Evolutionary conservation across 345 rosid species (phyloP).

Genomic region (Rhodomyrtus tomentosa): DNA sequence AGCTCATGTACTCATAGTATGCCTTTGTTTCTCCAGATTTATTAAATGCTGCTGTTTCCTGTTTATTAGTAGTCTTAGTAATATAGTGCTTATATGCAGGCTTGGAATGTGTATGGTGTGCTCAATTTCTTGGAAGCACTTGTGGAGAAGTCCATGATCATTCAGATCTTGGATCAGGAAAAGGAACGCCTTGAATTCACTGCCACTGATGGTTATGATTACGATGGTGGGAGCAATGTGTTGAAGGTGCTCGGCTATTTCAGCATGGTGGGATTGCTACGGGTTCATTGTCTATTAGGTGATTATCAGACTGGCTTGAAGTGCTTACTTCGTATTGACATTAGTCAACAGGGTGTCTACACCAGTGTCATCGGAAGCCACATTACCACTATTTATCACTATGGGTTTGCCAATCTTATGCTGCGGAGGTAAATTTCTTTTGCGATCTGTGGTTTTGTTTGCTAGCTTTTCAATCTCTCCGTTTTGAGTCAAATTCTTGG

Average conservation of each 20-base stretch:
- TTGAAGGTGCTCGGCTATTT: constrained; percentile 95
- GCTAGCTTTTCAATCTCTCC: neutral
- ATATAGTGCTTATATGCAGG: constrained; percentile 21
- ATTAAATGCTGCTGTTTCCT: neutral
- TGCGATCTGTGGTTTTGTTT: neutral
- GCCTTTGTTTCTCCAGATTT: neutral
- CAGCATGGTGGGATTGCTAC: constrained; percentile 92
- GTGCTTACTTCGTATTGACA: constrained; percentile 90
- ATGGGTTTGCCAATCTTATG: constrained; percentile 97
- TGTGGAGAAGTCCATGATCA: constrained; percentile 80
- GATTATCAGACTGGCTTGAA: constrained; percentile 94
- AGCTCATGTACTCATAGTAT: neutral
- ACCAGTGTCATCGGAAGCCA: constrained; percentile 92
- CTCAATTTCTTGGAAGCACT: constrained; percentile 98
- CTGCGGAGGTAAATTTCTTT: constrained; percentile 56
- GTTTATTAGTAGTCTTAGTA: neutral
- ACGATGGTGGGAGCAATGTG: constrained; percentile 92
- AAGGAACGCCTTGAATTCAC: constrained; percentile 90
- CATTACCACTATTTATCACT: constrained; percentile 86
- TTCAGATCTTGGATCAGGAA: constrained; percentile 86
- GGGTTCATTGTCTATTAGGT: constrained; percentile 94
- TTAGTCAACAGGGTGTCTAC: constrained; percentile 88
- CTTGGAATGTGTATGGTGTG: constrained; percentile 98
- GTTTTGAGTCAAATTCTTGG: neutral
- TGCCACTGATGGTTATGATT: constrained; percentile 94